Conservation (phyloP, 257 asterid genomes). For the Catharanthus roseus region DNA sequence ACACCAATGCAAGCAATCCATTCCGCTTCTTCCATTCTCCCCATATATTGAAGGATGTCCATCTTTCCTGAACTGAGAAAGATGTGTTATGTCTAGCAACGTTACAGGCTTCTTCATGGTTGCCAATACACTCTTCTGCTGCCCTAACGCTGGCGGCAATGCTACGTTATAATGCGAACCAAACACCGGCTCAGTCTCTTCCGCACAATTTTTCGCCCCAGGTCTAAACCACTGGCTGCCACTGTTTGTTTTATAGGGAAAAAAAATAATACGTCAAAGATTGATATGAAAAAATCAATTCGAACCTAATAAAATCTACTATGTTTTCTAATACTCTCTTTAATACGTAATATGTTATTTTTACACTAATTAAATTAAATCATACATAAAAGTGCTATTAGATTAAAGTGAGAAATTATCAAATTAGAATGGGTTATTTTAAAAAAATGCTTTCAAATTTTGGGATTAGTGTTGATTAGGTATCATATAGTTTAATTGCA, state of each 20-base stretch:
- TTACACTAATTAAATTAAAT: no score
- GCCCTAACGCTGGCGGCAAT: conserved; percentile 12
- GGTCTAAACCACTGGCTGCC: conserved; percentile 21
- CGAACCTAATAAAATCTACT: neutral
- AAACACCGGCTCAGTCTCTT: conserved; percentile 8
- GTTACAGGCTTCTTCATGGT: conserved; percentile 16
- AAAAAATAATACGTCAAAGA: no score
- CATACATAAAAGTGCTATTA: no score
- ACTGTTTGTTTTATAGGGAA: conserved; percentile 5
- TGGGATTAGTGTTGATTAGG: no score
- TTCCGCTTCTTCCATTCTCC: conserved; percentile 8
- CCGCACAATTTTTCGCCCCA: conserved; percentile 3
- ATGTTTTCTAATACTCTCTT: no score
- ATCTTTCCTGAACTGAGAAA: conserved; percentile 24
- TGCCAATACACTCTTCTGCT: conserved; percentile 16
- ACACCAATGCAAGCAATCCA: conserved; percentile 93
- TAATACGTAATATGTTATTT: no score
- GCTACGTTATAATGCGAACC: conserved; percentile 11
- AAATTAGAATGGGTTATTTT: no score
- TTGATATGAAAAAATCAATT: neutral
- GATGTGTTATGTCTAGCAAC: conserved; percentile 20
- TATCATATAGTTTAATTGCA: no score
- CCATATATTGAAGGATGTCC: conserved; percentile 33
- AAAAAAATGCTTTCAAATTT: no score
- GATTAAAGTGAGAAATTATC: no score